A percentile compares a stretch with the other conserved stretches of the same genome.
phyloP scores from a whole-genome alignment of 352 stramenopile species.

The Pythium dissotocum region DNA sequence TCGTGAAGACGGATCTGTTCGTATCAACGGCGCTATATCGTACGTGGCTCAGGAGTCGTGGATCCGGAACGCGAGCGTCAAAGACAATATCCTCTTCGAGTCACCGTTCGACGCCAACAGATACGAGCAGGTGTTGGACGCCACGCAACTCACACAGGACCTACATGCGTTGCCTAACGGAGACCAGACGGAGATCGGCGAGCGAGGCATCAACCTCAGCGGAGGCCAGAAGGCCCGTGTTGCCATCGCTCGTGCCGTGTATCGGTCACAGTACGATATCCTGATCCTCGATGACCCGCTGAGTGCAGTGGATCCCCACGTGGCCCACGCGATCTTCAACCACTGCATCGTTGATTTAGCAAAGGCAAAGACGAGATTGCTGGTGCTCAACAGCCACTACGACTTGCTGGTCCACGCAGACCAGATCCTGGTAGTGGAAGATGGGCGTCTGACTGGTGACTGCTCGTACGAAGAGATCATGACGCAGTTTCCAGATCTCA shows the following conservation, averaged over 20 bases:
- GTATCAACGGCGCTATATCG: constrained; percentile 31
- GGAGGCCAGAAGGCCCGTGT: constrained; percentile 44
- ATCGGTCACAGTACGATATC: constrained; percentile 37
- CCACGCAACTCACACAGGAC: constrained; percentile 65
- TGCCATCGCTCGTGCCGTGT: constrained; percentile 35
- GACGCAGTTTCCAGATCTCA: constrained; percentile 26
- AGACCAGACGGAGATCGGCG: constrained; percentile 70
- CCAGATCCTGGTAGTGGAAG: constrained; percentile 33
- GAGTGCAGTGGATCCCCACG: constrained; percentile 44
- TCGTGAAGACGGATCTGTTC: constrained; percentile 24
- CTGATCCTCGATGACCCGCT: constrained; percentile 47
- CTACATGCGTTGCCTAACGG: constrained; percentile 65
- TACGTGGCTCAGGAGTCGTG: constrained; percentile 43
- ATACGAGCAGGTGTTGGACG: constrained; percentile 47
- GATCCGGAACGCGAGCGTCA: constrained; percentile 41
- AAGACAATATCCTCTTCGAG: constrained; percentile 44
- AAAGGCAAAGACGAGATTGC: constrained; percentile 59
- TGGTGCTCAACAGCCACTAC: constrained; percentile 72
- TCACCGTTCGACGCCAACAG: constrained; percentile 26
- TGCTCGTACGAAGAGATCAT: constrained; percentile 29
- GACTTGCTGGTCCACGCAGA: constrained; percentile 32
- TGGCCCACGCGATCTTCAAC: constrained; percentile 43
- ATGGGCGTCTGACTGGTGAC: constrained; percentile 32
- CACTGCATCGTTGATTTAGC: constrained; percentile 35
- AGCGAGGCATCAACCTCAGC: constrained; percentile 48